Evolutionary conservation across 108 stramenopile species (phyloP).

Genomic region (Poteriospumella lacustris): DNA sequence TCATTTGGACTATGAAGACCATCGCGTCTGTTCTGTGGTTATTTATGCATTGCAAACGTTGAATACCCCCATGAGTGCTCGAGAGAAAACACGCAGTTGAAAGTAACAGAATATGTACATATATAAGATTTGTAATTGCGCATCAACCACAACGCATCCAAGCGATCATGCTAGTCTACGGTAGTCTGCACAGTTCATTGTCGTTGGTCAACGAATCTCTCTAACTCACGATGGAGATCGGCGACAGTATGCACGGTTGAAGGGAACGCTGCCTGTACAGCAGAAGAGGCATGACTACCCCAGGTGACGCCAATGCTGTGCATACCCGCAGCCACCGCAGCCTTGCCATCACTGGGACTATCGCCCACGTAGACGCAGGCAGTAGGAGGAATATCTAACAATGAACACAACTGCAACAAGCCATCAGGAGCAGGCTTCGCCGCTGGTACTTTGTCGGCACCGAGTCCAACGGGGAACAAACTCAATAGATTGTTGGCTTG

Average conservation of each 20-base stretch:
- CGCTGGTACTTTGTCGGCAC: conserved; percentile 9
- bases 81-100: too few species aligned
- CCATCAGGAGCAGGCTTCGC: conserved; percentile 24
- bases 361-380: conserved; percentile 22
- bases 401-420: not conserved
- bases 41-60: too few species aligned
- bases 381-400: not conserved
- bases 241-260: not conserved
- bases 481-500: not conserved
- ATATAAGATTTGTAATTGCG: too few species aligned
- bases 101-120: too few species aligned
- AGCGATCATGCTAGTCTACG: too few species aligned
- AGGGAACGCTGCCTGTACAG: not conserved
- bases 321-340: not conserved
- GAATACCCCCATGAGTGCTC: too few species aligned
- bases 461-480: not conserved
- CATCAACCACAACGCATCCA: too few species aligned
- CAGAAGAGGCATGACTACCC: not conserved
- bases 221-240: not conserved
- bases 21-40: too few species aligned
- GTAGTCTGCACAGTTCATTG: too few species aligned
- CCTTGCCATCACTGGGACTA: not conserved
- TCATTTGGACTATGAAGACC: too few species aligned
- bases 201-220: not conserved
- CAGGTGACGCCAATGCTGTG: not conserved